phyloP scores from a whole-genome alignment of 108 stramenopile genomes.

The Cyclotella choctawhatcheeana region DNA sequence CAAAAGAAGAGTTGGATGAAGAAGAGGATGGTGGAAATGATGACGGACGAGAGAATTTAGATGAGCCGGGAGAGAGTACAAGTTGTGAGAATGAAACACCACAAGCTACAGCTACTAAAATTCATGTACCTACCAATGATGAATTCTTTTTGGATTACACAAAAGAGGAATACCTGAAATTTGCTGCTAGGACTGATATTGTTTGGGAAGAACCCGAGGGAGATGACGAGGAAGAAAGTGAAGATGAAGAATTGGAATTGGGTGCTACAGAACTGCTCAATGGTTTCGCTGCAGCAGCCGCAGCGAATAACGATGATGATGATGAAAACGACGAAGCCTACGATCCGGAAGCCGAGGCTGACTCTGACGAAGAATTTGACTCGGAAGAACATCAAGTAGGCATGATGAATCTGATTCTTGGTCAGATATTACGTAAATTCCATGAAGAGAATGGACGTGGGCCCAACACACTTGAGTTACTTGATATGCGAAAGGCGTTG shows the following conservation, averaged over 20 bases:
- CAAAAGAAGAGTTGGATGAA: constrained; percentile 62
- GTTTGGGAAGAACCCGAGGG: constrained; percentile 45
- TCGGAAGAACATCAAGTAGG: constrained; percentile 57
- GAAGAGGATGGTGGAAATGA: constrained; percentile 39
- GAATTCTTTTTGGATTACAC: constrained; percentile 92
- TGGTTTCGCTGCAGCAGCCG: constrained; percentile 1
- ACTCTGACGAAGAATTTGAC: constrained; percentile 62
- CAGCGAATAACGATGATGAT: constrained; percentile 16
- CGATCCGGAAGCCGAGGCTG: constrained; percentile 27
- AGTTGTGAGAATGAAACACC: too few species aligned
- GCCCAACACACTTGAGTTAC: constrained; percentile 76
- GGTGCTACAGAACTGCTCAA: constrained; percentile 21
- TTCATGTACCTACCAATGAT: constrained; percentile 59
- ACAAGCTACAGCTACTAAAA: too few species aligned
- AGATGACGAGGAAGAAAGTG: constrained; percentile 48
- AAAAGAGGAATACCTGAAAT: constrained; percentile 69
- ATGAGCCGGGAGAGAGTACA: not conserved
- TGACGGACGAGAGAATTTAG: constrained; percentile 13
- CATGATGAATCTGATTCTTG: constrained; percentile 87
- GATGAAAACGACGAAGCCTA: constrained; percentile 51
- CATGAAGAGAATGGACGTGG: constrained; percentile 86
- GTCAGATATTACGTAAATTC: constrained; percentile 75
- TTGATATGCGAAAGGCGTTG: constrained; percentile 75
- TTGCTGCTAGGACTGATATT: constrained; percentile 85
- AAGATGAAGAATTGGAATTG: constrained; percentile 55